Conservation (phyloP, 1,284 basidiomycete species). For the Pseudozyma flocculosa region DNA sequence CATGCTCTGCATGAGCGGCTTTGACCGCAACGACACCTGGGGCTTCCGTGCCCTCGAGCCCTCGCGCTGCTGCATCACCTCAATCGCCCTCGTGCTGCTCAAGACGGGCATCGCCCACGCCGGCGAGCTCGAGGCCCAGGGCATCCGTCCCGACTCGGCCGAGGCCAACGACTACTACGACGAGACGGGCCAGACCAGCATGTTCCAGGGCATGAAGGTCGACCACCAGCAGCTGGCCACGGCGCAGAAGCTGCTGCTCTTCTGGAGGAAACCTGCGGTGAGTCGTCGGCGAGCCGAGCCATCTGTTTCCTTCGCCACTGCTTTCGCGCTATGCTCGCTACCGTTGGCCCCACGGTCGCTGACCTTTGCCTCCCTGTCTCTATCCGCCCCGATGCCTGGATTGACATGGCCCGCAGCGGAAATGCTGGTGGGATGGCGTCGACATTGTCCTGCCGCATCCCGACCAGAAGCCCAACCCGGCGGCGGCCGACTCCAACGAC, state of each 20-base stretch:
- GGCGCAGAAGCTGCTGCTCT: constrained; percentile 92
- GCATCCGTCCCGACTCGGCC: constrained; percentile 11
- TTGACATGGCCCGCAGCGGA: constrained; percentile 66
- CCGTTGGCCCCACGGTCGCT: too few relatives aligned
- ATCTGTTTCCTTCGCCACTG: background rate
- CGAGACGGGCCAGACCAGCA: constrained; percentile 50
- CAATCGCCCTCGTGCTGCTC: constrained; percentile 92
- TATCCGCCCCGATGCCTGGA: too few relatives aligned
- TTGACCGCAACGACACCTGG: constrained; percentile 94
- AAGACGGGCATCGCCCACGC: constrained; percentile 91
- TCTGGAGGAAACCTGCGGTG: constrained; percentile 94
- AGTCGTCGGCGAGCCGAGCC: background rate
- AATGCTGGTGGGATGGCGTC: constrained; percentile 99
- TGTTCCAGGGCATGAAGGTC: constrained; percentile 62
- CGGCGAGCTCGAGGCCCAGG: constrained; percentile 61
- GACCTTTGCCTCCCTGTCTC: too few relatives aligned
- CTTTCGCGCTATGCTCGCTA: too few relatives aligned
- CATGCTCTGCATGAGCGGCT: constrained; percentile 99
- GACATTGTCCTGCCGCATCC: constrained; percentile 72
- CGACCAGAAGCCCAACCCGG: constrained; percentile 4
- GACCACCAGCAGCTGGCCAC: constrained; percentile 93
- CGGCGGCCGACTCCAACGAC: background rate
- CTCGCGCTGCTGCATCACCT: constrained; percentile 92
- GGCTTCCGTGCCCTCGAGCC: constrained; percentile 95
- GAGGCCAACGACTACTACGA: constrained; percentile 24